Base-by-base conservation (phyloP, 1,284 basidiomycete species). In the Stereum hirsutum region DNA sequence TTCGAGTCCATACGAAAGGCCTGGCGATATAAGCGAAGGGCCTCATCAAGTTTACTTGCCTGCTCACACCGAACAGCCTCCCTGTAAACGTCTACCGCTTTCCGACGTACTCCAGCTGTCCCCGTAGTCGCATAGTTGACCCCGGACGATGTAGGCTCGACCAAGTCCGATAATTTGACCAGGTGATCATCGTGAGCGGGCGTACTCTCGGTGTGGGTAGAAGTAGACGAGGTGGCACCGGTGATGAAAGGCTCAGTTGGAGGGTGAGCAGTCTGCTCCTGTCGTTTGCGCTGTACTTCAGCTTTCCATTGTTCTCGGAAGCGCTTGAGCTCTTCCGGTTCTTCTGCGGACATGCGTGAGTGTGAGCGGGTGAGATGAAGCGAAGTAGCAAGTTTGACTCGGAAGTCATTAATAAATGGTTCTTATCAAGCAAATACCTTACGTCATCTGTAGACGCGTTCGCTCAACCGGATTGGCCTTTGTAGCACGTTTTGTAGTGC, bases 251-350 rank as follows among this genome's bases (percentile, higher is more conserved):
- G 26, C 4, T 43, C 19, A 20, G 42, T 15, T 28, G 39, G 15
- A 20, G 40, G 17, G 28, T 37, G 40, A 12, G 28, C 21, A 39
- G 43, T 49, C 57, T 44, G 42, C 45, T 59, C 70, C 42, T 69
- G n/a, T n/a, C n/a, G n/a, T n/a, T n/a, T 70, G 46, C 55, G 65
- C 47, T 68, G 64, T 44, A 85, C 74, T 58, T 84, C 89, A 39
- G 70, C 72, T 47, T 72, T 73, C 87, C 87, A 93, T 64, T 77
- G 73, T 46, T 77, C 70, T 57, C 87, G 73, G 60, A 93, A 89
- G 35, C 62, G 60, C 10, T 69, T 75, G 46, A 91, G 74, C 41
- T 52, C 50, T 14, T 51, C 50, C 2, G 50, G 23, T 27, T 44
- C 39, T 20, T 12, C 33, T n/a, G n/a, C n/a, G n/a, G n/a, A n/a